Evolutionary conservation across 495 filamentous ascomycete genomes (phyloP).

Genomic region (Lasiosphaeria hispida): DNA sequence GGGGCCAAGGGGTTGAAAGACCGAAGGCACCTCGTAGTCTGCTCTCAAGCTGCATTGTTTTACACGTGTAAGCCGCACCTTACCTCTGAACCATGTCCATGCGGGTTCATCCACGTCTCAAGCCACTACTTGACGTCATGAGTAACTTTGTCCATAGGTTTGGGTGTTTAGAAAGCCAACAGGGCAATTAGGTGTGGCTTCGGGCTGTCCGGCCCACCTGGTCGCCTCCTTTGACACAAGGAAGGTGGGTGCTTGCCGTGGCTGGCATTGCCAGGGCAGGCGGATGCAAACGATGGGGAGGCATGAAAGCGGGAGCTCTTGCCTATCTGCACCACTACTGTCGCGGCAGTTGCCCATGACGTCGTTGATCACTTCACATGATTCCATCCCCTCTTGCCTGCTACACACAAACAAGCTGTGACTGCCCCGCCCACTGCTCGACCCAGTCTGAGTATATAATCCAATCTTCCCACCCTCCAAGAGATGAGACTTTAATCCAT

Average conservation of each 20-base stretch:
- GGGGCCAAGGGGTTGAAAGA: too few relatives aligned
- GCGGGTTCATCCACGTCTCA: not conserved
- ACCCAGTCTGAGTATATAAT: constrained; percentile 25
- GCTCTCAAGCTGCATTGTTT: not conserved
- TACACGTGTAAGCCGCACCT: constrained; percentile 4
- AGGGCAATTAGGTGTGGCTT: not conserved
- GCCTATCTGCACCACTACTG: not conserved
- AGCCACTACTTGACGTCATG: constrained; percentile 15
- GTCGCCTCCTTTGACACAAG: constrained; percentile 5
- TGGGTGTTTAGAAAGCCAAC: not conserved
- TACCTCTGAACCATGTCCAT: not conserved
- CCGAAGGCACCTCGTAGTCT: too few relatives aligned
- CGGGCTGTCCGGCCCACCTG: not conserved
- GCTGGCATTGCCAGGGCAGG: too few relatives aligned
- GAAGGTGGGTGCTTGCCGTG: too few relatives aligned
- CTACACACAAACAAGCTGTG: not conserved
- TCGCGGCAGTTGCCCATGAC: constrained; percentile 6
- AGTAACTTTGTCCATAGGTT: not conserved
- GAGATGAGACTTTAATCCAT: constrained; percentile 18
- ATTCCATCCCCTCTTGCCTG: not conserved
- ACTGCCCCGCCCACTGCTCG: not conserved
- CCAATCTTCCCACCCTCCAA: constrained; percentile 10
- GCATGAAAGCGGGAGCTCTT: not conserved
- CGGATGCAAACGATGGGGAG: not conserved
- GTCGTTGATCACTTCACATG: constrained; percentile 16